Evolutionary conservation across 2,329 filamentous ascomycete genomes (phyloP), one percentile per base, ranked within the genome.

Genomic region (Fusarium burgessii): DNA sequence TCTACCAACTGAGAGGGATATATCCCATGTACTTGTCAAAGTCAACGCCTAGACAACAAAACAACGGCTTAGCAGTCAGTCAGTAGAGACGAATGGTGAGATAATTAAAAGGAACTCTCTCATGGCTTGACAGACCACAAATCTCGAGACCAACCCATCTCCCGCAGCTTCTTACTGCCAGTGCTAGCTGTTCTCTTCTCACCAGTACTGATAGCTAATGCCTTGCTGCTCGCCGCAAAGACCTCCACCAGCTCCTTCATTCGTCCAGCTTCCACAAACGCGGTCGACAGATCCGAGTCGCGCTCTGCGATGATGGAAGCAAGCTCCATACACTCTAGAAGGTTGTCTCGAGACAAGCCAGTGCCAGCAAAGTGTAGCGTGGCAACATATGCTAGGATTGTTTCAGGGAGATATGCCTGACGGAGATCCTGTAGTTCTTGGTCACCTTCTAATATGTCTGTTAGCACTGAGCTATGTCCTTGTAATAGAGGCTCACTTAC

Each of bases 311-410:
- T 87, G 4, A 90, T 79, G 2, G 91, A 90, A 2, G 94, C 91
- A 18, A 99, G 84, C 64, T 97, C 93, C 92, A 99, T 95, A 75
- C 91, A 93, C 77, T 95, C 91, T 29, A 96, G 86, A 20, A 97
- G 85, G 71, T 92, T 88, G 63, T 95, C 93, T 45, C 94, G 90
- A 47, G 90, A 91, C 45, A 97, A 84, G 51, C 89, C 87, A 49
- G 90, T 90, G 6, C 93, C 94, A 0, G 92, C 92, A 77, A 92
- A 92, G 78, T 97, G 92, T 52, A 98, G 84, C 3, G 92, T 91
- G 75, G 89, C 91, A 77, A 96, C 89, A 79, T 96, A 98, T 5
- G 92, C 93, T 52, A 99, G 86, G 43, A 97, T 85, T 20, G 93
- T 88, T 78, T 98, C 94, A 4, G 96, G 95, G 6, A 99, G 86